Evolutionary conservation across 106 monocot genomes (phyloP).

Genomic region (Ottelia alismoides): DNA sequence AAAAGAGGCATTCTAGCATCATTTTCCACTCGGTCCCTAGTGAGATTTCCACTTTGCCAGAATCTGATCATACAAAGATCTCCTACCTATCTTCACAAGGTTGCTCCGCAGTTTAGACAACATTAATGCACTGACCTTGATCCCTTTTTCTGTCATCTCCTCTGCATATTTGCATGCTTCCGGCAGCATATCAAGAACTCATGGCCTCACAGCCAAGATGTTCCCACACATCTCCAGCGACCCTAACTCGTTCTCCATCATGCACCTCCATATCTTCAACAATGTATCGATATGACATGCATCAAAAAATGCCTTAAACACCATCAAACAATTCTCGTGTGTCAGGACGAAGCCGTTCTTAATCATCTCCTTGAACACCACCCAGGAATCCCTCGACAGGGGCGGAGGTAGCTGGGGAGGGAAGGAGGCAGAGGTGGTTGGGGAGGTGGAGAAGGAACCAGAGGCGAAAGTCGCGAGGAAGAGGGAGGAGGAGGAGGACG

Average conservation of each 20-base stretch:
- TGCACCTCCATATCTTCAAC: constrained; percentile 47
- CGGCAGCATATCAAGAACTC: constrained; percentile 25
- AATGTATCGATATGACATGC: constrained; percentile 17
- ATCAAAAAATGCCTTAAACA: constrained; percentile 32
- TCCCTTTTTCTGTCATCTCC: constrained; percentile 50
- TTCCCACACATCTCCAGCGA: constrained; percentile 51
- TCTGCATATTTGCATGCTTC: constrained; percentile 78
- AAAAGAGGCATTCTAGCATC: no score
- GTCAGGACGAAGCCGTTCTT: constrained; percentile 47
- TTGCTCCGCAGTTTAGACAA: constrained; percentile 44
- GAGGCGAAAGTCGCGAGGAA: constrained; percentile 85
- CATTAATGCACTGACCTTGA: constrained; percentile 51
- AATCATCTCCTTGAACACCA: constrained; percentile 62
- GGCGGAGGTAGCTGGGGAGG: constrained; percentile 34
- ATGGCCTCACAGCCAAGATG: constrained; percentile 18
- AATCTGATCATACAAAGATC: constrained; percentile 38
- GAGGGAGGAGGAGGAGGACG: constrained; percentile 24
- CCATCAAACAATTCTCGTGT: constrained; percentile 13
- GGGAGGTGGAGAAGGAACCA: constrained; percentile 46
- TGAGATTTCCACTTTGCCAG: constrained; percentile 64
- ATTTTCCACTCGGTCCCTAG: no score
- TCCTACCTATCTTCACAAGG: constrained; percentile 38
- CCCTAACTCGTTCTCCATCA: constrained; percentile 23
- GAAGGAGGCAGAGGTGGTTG: constrained; percentile 54
- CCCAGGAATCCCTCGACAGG: constrained; percentile 14